A percentile compares a stretch with the other conserved stretches of the same genome.
These are phyloP conservation scores for Aspergillus sp. DNA, from an alignment of 2,329 filamentous ascomycete genomes.

Conservation along the genomic window DNA sequence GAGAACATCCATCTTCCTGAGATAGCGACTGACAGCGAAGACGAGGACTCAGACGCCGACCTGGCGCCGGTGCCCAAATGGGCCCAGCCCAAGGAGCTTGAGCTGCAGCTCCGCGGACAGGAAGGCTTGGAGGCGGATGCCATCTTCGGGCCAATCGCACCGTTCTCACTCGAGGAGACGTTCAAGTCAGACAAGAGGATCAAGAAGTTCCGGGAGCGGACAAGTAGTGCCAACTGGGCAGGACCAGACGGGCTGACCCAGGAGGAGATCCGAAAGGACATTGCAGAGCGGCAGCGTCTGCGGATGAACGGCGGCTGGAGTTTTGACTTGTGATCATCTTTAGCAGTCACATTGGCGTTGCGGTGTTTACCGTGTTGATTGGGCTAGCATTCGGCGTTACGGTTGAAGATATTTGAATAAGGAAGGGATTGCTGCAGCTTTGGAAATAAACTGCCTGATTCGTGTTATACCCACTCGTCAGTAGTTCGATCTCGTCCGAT, in stretches of 20 bases:
- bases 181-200: slow-evolving; percentile 89
- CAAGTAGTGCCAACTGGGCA: slow-evolving; percentile 94
- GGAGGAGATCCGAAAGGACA: slow-evolving; percentile 81
- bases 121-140: slow-evolving; percentile 76
- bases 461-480: neutral
- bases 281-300: slow-evolving; percentile 77
- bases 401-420: neutral
- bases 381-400: slow-evolving; percentile 11
- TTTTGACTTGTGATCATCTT: slow-evolving; percentile 57
- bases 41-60: slow-evolving; percentile 71
- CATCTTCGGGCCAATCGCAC: slow-evolving; percentile 87
- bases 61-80: slow-evolving; percentile 74
- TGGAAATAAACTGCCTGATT: neutral
- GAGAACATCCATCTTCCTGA: slow-evolving; percentile 92
- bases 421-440: neutral
- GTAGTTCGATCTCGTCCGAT: neutral
- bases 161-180: slow-evolving; percentile 94
- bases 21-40: slow-evolving; percentile 92
- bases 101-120: slow-evolving; percentile 75
- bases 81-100: slow-evolving; percentile 86
- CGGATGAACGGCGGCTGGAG: slow-evolving; percentile 85
- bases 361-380: neutral
- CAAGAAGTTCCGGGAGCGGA: slow-evolving; percentile 86
- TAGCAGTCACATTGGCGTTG: slow-evolving; percentile 2
- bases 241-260: slow-evolving; percentile 80